Base-by-base conservation (phyloP, 192 early-diverging fungal genomes). In the Borealophlyctis nickersoniae region DNA sequence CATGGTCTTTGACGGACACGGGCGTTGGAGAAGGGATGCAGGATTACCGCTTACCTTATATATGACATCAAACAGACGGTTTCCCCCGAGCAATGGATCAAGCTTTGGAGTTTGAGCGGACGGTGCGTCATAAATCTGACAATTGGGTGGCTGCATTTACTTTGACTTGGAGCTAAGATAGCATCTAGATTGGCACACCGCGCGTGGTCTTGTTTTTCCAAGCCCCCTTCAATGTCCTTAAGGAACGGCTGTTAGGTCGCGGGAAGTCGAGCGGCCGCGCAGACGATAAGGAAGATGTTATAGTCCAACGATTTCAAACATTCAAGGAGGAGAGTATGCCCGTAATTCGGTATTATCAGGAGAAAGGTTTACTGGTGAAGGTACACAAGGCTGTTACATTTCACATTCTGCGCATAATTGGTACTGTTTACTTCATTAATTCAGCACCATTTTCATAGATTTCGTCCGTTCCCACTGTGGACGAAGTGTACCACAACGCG, bases 251-350 rank as follows among this genome's bases (percentile, higher is more conserved):
- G 26, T 22, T 85, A 26, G 79, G 82, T 50, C 72, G 81, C 30
- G 81, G 79, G 4, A 81, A 81, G 60, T 81, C 77, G 3, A 72
- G 70, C 48, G 81, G 79, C 2, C 36, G 83, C 16, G 72, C 76
- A 5, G 83, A 85, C 63, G 82, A 84, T 54, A 83, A 78, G 28
- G 33, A 78, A 13, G 80, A 81, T n/a, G 80, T 80, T 0, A 82
- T 82, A 58, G 50, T 65, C 36, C 70, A 81, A 29, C 57, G 82
- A 53, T 83, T 84, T 49, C 57, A 62, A 7, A 77, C 78, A 28
- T 84, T 76, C 67, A 56, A 84, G 56, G 62, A 69, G 2, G 62
- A 75, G 31, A 76, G 73, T 36, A 34, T 80, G 48, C 80, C 82
- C 3, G 80, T 84, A 22, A 62, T 84, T 2, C 68, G 80, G 57